These are phyloP conservation scores for Candida albicans DNA, from an alignment of 1,139 yeast genomes.

Conservation along the genomic window DNA sequence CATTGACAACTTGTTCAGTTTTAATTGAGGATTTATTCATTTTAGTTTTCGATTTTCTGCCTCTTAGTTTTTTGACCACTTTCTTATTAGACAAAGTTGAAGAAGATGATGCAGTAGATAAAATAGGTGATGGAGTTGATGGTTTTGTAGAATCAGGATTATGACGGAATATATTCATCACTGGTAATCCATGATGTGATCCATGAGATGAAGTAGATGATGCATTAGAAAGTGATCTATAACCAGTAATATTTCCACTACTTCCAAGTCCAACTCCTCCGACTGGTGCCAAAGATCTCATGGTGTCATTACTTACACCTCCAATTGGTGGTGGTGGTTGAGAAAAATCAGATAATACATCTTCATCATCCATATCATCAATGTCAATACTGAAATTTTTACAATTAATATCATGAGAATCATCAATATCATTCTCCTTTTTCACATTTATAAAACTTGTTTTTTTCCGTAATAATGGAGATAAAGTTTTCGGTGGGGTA, in stretches of 20 bases:
- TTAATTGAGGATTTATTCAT: neutral
- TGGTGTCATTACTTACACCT: too few relatives aligned
- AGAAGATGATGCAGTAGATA: neutral
- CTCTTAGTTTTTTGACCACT: neutral
- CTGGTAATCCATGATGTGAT: conserved; percentile 9
- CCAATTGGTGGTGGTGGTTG: conserved; percentile 3
- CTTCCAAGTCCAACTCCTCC: neutral
- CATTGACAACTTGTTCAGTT: too few relatives aligned
- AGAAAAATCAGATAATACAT: conserved; percentile 1
- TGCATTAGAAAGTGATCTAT: conserved; percentile 10
- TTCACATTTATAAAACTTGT: conserved; percentile 2
- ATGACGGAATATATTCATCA: conserved; percentile 28
- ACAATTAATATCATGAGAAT: neutral
- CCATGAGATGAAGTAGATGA: conserved; percentile 12
- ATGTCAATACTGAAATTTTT: neutral
- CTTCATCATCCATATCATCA: neutral
- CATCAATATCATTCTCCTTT: neutral
- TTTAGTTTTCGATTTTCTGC: too few relatives aligned
- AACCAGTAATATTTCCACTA: neutral
- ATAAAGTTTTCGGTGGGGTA: neutral
- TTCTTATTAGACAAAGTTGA: too few relatives aligned
- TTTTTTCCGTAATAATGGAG: conserved; percentile 11
- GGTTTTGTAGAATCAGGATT: conserved; percentile 21
- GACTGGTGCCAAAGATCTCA: too few relatives aligned
- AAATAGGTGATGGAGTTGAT: conserved; percentile 15